phyloP scores from a whole-genome alignment of 148 eudicot genomes.

The Suaeda aralocaspica region DNA sequence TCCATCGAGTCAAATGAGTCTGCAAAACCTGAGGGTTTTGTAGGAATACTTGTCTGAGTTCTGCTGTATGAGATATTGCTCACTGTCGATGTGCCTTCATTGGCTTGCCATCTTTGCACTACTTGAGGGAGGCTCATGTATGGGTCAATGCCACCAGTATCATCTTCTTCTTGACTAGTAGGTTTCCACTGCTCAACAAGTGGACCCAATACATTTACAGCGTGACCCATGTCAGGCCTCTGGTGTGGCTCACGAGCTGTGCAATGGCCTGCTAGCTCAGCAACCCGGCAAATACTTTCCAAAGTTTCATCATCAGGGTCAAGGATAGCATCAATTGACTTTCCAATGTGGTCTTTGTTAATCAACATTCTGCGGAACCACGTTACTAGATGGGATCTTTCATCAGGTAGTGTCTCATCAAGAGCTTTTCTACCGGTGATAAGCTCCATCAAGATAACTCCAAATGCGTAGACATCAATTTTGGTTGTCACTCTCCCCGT shows the following conservation, averaged over 20 bases:
- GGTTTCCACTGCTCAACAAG: constrained; percentile 39
- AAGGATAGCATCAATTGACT: constrained; percentile 44
- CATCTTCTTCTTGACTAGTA: constrained; percentile 31
- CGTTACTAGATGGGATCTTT: constrained; percentile 51
- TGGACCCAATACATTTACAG: constrained; percentile 33
- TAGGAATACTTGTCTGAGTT: constrained; percentile 44
- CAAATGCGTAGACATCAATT: constrained; percentile 69
- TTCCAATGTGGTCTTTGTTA: constrained; percentile 49
- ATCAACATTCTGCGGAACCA: constrained; percentile 63
- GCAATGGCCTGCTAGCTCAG: constrained; percentile 37
- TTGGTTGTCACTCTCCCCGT: constrained; percentile 67
- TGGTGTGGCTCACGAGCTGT: constrained; percentile 40
- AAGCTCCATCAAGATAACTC: constrained; percentile 68
- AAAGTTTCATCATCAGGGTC: constrained; percentile 46
- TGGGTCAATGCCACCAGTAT: constrained; percentile 26
- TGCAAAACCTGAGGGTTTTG: constrained; percentile 55
- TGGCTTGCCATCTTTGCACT: constrained; percentile 30
- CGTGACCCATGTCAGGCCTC: constrained; percentile 39
- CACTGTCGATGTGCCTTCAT: constrained; percentile 36
- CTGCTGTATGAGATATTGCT: constrained; percentile 37
- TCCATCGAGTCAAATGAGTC: constrained; percentile 46
- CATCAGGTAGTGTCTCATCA: constrained; percentile 56
- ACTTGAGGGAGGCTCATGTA: constrained; percentile 36
- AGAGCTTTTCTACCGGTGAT: constrained; percentile 67
- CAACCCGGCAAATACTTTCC: constrained; percentile 26